Evolutionary conservation across 176 grass and related monocot species (phyloP).

Genomic region (Phoenix dactylifera): DNA sequence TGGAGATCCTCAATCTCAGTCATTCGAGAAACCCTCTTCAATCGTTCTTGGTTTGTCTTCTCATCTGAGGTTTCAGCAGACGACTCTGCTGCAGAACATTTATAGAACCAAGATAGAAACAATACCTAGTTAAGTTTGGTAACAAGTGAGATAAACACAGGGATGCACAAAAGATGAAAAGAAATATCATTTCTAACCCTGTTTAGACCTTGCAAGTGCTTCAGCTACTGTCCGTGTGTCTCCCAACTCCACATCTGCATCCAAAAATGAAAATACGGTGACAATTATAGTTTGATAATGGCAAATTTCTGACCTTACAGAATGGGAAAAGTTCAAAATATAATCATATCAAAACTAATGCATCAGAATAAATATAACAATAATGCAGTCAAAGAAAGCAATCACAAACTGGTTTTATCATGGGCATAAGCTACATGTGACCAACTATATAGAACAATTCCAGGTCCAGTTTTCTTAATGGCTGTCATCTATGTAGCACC

Average conservation of each 20-base stretch:
- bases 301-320: background rate
- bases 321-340: too few relatives aligned
- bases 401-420: too few relatives aligned
- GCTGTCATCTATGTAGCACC: too few relatives aligned
- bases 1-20: constrained; percentile 90
- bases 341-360: too few relatives aligned
- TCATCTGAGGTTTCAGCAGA: constrained; percentile 43
- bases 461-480: too few relatives aligned
- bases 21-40: constrained; percentile 62
- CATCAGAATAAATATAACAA: too few relatives aligned
- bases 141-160: background rate
- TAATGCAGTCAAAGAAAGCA: too few relatives aligned
- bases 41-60: constrained; percentile 44
- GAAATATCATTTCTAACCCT: constrained; percentile 43
- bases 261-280: constrained; percentile 16
- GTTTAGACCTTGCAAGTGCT: constrained; percentile 78
- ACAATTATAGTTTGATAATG: background rate
- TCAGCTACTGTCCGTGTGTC: constrained; percentile 73
- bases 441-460: too few relatives aligned
- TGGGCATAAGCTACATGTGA: too few relatives aligned
- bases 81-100: constrained; percentile 35
- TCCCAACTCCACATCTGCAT: constrained; percentile 67
- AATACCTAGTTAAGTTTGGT: too few relatives aligned
- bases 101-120: too few relatives aligned
- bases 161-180: constrained; percentile 9